A percentile compares a stretch with the other conserved stretches of the same genome.
These are phyloP conservation scores for Toxoplasma gondii DNA, from an alignment of 169 alveolate species.

Conservation along the genomic window DNA sequence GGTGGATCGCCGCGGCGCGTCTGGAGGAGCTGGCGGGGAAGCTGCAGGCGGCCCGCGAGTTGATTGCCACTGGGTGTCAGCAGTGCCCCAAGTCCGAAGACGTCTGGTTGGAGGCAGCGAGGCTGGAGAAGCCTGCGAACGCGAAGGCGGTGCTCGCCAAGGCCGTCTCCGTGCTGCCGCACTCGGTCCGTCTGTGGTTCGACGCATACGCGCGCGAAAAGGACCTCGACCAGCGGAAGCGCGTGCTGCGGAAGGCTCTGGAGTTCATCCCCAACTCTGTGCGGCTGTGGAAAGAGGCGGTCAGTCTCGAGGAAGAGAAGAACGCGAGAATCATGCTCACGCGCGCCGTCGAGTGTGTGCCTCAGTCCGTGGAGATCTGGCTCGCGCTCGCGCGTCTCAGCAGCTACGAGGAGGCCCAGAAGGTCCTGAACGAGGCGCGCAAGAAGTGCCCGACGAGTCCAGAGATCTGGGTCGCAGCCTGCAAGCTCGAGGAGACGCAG, in stretches of 20 bases:
- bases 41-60: conserved; percentile 94
- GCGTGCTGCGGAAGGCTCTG: conserved; percentile 93
- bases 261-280: conserved; percentile 97
- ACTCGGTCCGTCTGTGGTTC: conserved; percentile 95
- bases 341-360: conserved; percentile 98
- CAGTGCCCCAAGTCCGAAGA: conserved; percentile 97
- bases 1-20: conserved; percentile 99
- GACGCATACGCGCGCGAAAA: conserved; percentile 94
- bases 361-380: conserved; percentile 98
- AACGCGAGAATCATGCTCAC: conserved; percentile 94
- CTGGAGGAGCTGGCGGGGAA: conserved; percentile 97
- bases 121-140: conserved; percentile 94
- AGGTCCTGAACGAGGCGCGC: conserved; percentile 97
- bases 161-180: conserved; percentile 81
- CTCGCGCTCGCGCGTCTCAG: conserved; percentile 97
- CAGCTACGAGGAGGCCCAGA: conserved; percentile 96
- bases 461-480: conserved; percentile 96
- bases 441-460: conserved; percentile 95
- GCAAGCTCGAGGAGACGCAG: conserved; percentile 95
- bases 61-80: conserved; percentile 95
- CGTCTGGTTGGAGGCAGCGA: conserved; percentile 99
- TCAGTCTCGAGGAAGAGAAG: conserved; percentile 92
- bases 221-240: conserved; percentile 86
- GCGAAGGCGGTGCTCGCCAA: conserved; percentile 93
- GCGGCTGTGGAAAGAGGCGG: conserved; percentile 97